A percentile compares a stretch with the other conserved stretches of the same genome.
These are phyloP conservation scores for Tephrocybe rancida DNA, from an alignment of 768 basidiomycete genomes.

Conservation along the genomic window DNA sequence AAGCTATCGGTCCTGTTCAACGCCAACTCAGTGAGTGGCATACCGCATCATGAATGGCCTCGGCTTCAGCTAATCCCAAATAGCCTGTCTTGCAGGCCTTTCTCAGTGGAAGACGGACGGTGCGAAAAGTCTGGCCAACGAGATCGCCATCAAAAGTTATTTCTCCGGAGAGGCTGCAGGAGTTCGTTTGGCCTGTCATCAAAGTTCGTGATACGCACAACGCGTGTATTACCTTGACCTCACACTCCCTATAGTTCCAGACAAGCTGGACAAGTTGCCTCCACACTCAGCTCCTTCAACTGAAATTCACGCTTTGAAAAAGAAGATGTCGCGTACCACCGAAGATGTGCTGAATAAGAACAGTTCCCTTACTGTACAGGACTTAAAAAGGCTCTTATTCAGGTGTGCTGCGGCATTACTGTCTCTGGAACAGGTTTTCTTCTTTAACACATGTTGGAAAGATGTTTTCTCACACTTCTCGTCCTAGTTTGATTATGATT, in stretches of 20 bases:
- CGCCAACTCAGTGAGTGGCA: conserved; percentile 67
- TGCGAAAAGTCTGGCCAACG: conserved; percentile 78
- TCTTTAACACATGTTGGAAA: neutral
- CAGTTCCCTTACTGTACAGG: conserved; percentile 75
- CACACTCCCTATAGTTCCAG: conserved; percentile 41
- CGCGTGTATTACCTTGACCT: neutral
- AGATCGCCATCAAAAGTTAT: conserved; percentile 90
- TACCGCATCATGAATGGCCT: neutral
- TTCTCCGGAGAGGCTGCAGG: conserved; percentile 88
- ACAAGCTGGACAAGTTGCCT: conserved; percentile 62
- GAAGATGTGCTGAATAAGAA: conserved; percentile 71
- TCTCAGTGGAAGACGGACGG: conserved; percentile 77
- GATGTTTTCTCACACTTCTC: neutral
- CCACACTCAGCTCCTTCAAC: conserved; percentile 58
- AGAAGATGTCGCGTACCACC: conserved; percentile 66
- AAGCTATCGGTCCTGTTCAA: conserved; percentile 75
- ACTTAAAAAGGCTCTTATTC: conserved; percentile 84
- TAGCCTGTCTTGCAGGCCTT: conserved; percentile 58
- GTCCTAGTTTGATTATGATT: conserved; percentile 75
- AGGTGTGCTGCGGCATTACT: conserved; percentile 84
- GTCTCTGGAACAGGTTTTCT: conserved; percentile 58
- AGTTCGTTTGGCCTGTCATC: conserved; percentile 66
- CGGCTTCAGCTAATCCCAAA: conserved; percentile 2
- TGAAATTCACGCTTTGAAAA: conserved; percentile 68
- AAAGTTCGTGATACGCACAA: conserved; percentile 44